Evolutionary conservation across 306 rosid species (phyloP).

Genomic region (Rosa lucieae): DNA sequence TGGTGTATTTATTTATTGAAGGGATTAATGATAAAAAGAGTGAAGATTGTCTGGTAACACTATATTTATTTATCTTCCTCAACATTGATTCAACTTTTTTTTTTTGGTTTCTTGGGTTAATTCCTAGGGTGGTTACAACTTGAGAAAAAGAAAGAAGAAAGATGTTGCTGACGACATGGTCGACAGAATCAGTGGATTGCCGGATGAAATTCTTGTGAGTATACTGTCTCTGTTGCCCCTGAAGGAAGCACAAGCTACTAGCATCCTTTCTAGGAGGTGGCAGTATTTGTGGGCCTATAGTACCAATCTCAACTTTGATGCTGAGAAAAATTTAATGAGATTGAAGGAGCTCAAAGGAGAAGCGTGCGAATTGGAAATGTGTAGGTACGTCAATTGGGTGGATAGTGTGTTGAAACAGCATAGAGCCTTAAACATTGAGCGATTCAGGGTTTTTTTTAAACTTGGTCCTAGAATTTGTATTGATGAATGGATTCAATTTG

Average conservation of each 20-base stretch:
- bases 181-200: neutral
- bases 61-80: too few relatives aligned
- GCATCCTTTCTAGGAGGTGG: slow-evolving; percentile 11
- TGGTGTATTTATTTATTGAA: too few relatives aligned
- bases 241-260: neutral
- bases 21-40: too few relatives aligned
- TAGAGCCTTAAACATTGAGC: neutral
- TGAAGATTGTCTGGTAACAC: too few relatives aligned
- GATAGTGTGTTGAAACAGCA: slow-evolving; percentile 3
- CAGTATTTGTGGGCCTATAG: neutral
- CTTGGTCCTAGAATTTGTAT: neutral
- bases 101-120: too few relatives aligned
- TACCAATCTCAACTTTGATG: neutral
- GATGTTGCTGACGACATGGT: neutral
- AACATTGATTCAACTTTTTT: too few relatives aligned
- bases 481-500: slow-evolving; percentile 5
- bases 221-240: neutral
- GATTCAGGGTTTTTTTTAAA: neutral
- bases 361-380: too few relatives aligned
- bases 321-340: neutral
- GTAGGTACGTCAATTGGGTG: neutral
- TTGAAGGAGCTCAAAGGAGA: neutral
- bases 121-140: neutral
- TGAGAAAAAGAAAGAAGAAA: neutral
- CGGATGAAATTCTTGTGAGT: neutral